Conservation (phyloP, 495 filamentous ascomycete species). For the Talaromyces thailandensis region DNA sequence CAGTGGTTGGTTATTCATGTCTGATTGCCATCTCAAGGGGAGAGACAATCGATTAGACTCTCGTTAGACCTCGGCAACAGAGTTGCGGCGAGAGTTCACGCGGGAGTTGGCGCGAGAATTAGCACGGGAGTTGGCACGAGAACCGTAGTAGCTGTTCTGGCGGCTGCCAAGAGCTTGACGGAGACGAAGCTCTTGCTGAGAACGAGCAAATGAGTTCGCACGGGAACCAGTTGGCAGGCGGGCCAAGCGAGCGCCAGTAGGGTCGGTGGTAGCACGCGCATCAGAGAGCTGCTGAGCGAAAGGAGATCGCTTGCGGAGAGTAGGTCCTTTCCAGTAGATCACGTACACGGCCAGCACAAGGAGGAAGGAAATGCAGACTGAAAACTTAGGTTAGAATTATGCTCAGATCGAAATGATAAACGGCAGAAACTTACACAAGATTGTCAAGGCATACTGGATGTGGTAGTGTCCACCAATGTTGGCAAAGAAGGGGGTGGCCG, state of each 20-base stretch:
- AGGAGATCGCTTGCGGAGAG: constrained; percentile 55
- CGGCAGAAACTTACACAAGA: constrained; percentile 43
- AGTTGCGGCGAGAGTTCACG: constrained; percentile 28
- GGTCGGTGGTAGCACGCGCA: constrained; percentile 35
- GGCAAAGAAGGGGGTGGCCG: constrained; percentile 60
- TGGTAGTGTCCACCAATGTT: constrained; percentile 55
- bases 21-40: neutral
- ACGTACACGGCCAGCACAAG: constrained; percentile 68
- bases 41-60: neutral
- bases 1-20: neutral
- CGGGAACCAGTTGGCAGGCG: constrained; percentile 30
- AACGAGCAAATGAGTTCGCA: constrained; percentile 37
- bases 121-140: constrained; percentile 27
- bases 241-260: constrained; percentile 27
- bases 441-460: constrained; percentile 61
- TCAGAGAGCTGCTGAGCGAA: constrained; percentile 65
- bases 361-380: constrained; percentile 53
- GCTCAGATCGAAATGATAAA: neutral
- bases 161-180: constrained; percentile 36
- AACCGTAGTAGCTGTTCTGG: constrained; percentile 20
- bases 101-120: constrained; percentile 31
- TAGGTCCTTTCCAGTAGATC: constrained; percentile 69
- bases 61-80: neutral
- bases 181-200: constrained; percentile 40
- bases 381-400: neutral